Base-by-base conservation (phyloP, 108 stramenopile genomes). In the Nitzschia sp. region DNA sequence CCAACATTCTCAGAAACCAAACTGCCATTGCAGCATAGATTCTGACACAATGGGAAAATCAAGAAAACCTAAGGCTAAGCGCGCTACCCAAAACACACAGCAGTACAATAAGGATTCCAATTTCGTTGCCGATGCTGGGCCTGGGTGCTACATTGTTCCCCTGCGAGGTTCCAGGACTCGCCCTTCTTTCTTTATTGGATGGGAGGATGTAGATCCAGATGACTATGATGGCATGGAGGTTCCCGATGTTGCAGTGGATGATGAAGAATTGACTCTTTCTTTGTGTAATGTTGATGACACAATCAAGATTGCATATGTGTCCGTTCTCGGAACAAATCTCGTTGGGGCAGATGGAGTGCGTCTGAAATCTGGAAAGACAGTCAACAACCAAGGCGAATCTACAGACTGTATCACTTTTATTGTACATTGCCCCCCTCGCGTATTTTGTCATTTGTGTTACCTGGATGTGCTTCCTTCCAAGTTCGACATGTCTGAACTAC, bases 361-460 rank as follows among this genome's bases (percentile, higher is more conserved):
- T 15, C 38, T 81, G 10, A 19, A 57, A 17, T 43, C 29, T 14
- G 80, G 80, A n/a, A 51, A 37, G 10, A 78, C 84, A 17, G 73
- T 67, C 12, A 61, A 80, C 44, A 75, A 76, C 56, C 41, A 70
- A 10, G 80, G 77, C 14, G 39, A 56, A n/a, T 43, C 67, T 0
- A 26, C 20, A 5, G 0, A 67, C 0, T 89, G 88, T 57, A 76
- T 83, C 14, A 92, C 91, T 24, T 85, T 92, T 66, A 88, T 92
- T 51, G 77, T 92, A 14, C 71, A 88, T 12, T 88, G 86, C 41
- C 91, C 91, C 5, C 86, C 91, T 20, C 63, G 54, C 54, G 84
- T 87, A 11, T 92, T 89, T 74, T 74, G 76, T 26, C 86, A 89
- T 75, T 72, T 92, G 26, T 86, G 86, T 41, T 75, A 65, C 42